phyloP scores from a whole-genome alignment of 257 asterid species.

The Jacaranda copaia region DNA sequence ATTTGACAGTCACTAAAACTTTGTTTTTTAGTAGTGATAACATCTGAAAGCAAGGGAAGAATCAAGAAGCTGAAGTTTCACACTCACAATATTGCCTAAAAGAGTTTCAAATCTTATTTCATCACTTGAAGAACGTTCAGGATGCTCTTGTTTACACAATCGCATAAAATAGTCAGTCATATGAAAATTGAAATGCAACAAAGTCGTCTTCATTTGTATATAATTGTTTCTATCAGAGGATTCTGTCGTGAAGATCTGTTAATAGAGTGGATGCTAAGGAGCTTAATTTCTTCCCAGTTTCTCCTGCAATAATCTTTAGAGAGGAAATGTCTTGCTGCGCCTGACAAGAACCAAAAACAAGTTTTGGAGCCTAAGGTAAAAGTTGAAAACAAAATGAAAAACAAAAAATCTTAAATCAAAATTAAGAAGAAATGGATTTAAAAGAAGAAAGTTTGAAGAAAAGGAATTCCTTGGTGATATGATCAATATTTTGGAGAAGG shows the following conservation, averaged over 20 bases:
- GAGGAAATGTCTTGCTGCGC: conserved; percentile 97
- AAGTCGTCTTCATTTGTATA: conserved; percentile 31
- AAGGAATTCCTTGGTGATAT: not conserved
- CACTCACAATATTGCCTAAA: too few species aligned
- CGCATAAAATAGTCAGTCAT: too few species aligned
- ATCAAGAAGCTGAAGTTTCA: too few species aligned
- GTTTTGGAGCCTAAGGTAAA: not conserved
- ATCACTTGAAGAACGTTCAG: too few species aligned
- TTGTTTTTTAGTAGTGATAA: too few species aligned
- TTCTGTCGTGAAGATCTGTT: conserved; percentile 93
- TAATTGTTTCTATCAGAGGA: conserved; percentile 56
- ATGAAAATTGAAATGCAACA: not conserved
- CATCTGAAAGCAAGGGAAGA: too few species aligned
- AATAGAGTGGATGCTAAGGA: conserved; percentile 75
- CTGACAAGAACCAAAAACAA: conserved; percentile 46
- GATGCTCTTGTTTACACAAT: too few species aligned
- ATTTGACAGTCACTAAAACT: too few species aligned
- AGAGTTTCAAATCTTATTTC: too few species aligned
- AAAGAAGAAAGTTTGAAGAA: too few species aligned
- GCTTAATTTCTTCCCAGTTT: conserved; percentile 90
- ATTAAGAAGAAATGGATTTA: too few species aligned
- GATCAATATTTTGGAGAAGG: not conserved
- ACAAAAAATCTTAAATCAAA: too few species aligned
- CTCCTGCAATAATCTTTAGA: conserved; percentile 91
- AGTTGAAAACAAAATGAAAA: not conserved